phyloP scores from a whole-genome alignment of 805 yeast species.

The Pichia scutulata region DNA sequence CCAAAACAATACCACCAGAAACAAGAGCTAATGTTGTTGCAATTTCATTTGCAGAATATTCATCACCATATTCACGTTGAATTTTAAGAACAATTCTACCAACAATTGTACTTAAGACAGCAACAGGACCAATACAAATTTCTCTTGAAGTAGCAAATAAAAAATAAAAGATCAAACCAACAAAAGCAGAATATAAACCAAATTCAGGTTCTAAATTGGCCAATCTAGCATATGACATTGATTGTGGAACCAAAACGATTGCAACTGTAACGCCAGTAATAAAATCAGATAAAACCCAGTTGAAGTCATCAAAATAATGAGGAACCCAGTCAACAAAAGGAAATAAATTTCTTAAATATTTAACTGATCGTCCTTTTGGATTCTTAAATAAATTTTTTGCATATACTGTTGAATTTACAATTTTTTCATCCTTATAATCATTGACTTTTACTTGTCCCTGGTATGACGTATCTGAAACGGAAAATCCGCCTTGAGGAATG shows the following conservation, averaged over 20 bases:
- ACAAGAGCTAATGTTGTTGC: conserved; percentile 76
- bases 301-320: conserved; percentile 55
- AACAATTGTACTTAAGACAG: conserved; percentile 89
- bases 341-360: conserved; percentile 57
- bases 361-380: conserved; percentile 32
- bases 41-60: conserved; percentile 55
- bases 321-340: conserved; percentile 81
- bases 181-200: conserved; percentile 84
- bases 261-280: conserved; percentile 93
- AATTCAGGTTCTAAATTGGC: conserved; percentile 77
- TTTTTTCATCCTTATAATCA: conserved; percentile 18
- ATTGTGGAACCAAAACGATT: conserved; percentile 88
- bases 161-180: conserved; percentile 83
- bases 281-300: conserved; percentile 73
- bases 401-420: conserved; percentile 22
- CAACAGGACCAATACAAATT: conserved; percentile 94
- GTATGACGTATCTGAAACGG: neutral
- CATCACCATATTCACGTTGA: conserved; percentile 32
- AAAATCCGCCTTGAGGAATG: neutral
- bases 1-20: conserved; percentile 80
- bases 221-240: conserved; percentile 87
- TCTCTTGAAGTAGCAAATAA: conserved; percentile 94
- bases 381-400: conserved; percentile 20
- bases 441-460: neutral
- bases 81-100: conserved; percentile 67